These are phyloP conservation scores for Pleurotus salmoneostramineus DNA, from an alignment of 768 basidiomycete species.

Conservation along the genomic window DNA sequence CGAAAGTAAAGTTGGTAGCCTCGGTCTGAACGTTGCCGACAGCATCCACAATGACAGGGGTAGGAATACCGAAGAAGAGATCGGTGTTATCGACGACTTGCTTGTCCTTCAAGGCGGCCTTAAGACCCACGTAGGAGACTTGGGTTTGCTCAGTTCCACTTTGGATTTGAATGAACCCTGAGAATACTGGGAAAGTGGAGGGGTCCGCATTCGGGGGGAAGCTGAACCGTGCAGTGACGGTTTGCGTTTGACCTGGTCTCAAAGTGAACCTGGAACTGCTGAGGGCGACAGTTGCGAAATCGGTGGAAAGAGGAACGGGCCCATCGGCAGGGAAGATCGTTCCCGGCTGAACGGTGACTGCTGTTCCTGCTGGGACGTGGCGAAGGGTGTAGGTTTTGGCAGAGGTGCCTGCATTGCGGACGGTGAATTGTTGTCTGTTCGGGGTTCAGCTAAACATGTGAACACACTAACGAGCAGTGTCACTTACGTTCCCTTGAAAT, in stretches of 20 bases:
- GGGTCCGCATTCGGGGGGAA: conserved; percentile 34
- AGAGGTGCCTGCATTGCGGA: conserved; percentile 44
- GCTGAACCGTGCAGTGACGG: conserved; percentile 40
- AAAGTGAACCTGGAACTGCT: conserved; percentile 41
- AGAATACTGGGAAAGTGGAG: conserved; percentile 41
- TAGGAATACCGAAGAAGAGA: conserved; percentile 36
- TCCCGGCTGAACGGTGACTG: conserved; percentile 37
- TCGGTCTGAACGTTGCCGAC: conserved; percentile 32
- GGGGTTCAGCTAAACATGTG: neutral
- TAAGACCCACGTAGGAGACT: conserved; percentile 34
- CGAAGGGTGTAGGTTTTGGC: conserved; percentile 41
- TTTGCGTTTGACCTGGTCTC: conserved; percentile 33
- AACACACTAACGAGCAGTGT: conserved; percentile 3
- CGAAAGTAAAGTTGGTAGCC: conserved; percentile 45
- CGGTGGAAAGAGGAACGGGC: conserved; percentile 42
- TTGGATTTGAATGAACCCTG: conserved; percentile 37
- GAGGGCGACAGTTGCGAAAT: conserved; percentile 43
- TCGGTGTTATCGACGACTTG: conserved; percentile 50
- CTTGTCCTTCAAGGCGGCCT: conserved; percentile 38
- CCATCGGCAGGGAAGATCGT: conserved; percentile 6
- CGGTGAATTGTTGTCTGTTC: conserved; percentile 41
- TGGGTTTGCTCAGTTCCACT: conserved; percentile 23
- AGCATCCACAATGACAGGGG: conserved; percentile 41
- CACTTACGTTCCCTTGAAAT: conserved; percentile 41
- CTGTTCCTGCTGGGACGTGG: conserved; percentile 58